phyloP scores from a whole-genome alignment of 352 stramenopile species.

The Pythium dissimile region DNA sequence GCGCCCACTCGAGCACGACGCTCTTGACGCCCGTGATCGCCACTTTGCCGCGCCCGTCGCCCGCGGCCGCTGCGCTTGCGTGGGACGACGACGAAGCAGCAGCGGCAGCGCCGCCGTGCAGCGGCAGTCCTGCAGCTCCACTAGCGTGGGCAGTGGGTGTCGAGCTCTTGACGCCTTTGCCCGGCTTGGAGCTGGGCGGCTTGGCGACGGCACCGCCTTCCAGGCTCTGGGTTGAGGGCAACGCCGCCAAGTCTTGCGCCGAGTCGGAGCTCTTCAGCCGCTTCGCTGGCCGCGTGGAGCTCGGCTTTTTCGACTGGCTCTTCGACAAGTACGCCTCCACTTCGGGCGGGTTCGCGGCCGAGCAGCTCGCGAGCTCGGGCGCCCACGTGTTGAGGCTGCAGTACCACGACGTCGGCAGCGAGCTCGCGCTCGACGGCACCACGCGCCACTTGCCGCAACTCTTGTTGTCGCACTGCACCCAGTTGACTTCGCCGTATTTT shows the following conservation, averaged over 20 bases:
- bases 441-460: conserved; percentile 95
- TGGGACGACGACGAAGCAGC: not conserved
- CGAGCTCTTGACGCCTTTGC: conserved; percentile 16
- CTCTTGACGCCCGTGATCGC: conserved; percentile 46
- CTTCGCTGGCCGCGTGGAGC: conserved; percentile 40
- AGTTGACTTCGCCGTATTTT: conserved; percentile 85
- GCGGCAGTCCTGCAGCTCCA: not conserved
- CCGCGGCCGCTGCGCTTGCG: not conserved
- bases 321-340: conserved; percentile 70
- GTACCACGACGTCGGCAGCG: conserved; percentile 89
- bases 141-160: conserved; percentile 12
- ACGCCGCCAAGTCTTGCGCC: not conserved
- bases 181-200: conserved; percentile 2
- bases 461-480: conserved; percentile 95
- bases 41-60: conserved; percentile 1
- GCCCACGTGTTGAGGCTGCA: conserved; percentile 82
- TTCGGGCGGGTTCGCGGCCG: conserved; percentile 61
- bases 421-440: conserved; percentile 87
- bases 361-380: conserved; percentile 67
- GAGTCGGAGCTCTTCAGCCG: conserved; percentile 30
- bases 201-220: not conserved
- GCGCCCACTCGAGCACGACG: conserved; percentile 91
- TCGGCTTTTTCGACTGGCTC: conserved; percentile 47
- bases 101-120: not conserved
- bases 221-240: not conserved